A percentile compares a stretch with the other conserved stretches of the same genome.
Conservation (phyloP, 176 grass and related monocot genomes). For the Bonia amplexicaulis region DNA sequence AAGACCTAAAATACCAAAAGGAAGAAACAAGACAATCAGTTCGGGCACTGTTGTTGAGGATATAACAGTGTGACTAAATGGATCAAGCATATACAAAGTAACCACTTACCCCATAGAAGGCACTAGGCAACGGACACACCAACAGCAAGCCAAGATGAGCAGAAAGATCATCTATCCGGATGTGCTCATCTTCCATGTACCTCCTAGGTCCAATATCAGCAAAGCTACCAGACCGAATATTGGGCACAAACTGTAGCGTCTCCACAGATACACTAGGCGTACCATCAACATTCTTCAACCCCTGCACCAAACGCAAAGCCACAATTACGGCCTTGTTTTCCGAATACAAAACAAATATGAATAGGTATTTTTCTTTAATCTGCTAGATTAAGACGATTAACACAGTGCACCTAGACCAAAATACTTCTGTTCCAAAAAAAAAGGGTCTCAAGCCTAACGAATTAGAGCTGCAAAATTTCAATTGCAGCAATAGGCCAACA, state of each 20-base stretch:
- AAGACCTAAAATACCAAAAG: conserved; percentile 55
- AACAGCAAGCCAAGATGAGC: conserved; percentile 62
- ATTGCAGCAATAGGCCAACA: not conserved
- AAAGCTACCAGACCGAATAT: conserved; percentile 76
- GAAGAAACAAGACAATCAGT: not conserved
- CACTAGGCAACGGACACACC: conserved; percentile 69
- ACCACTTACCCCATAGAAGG: conserved; percentile 79
- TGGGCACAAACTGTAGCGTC: conserved; percentile 54
- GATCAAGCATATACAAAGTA: not conserved
- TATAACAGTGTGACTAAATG: not conserved
- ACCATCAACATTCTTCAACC: conserved; percentile 25
- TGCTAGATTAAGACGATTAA: not conserved
- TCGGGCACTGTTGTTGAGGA: not conserved
- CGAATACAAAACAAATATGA: not conserved
- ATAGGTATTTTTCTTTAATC: not conserved
- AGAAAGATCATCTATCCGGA: conserved; percentile 85
- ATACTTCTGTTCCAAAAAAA: not conserved
- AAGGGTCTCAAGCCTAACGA: not conserved
- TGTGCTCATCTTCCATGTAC: conserved; percentile 98
- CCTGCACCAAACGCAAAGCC: conserved; percentile 12
- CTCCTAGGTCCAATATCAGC: conserved; percentile 73
- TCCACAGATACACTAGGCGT: conserved; percentile 25
- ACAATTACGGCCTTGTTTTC: not conserved
- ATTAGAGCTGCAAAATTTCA: not conserved
- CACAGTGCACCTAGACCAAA: not conserved